phyloP scores from a whole-genome alignment of 2,329 filamentous ascomycete genomes.

The Nemania abortiva region DNA sequence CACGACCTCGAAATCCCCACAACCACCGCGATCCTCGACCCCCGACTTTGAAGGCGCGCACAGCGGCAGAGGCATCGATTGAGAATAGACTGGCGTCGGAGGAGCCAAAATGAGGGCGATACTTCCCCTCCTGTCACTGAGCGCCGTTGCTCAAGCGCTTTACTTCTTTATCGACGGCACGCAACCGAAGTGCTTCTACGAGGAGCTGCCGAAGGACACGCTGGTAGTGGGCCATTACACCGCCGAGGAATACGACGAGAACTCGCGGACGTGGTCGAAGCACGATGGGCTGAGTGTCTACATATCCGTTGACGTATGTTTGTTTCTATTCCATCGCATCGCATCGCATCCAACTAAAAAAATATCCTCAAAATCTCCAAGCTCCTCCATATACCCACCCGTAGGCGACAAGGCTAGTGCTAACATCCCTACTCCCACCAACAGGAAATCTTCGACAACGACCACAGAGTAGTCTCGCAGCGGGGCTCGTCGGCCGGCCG shows the following conservation, averaged over 20 bases:
- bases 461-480: conserved; percentile 95
- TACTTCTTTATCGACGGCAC: conserved; percentile 96
- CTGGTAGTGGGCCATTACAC: conserved; percentile 93
- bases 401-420: too few species aligned
- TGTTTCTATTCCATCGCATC: background rate
- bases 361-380: too few species aligned
- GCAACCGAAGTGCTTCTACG: conserved; percentile 94
- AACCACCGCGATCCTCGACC: conserved; percentile 13
- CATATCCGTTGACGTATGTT: conserved; percentile 85
- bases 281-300: conserved; percentile 84
- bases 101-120: conserved; percentile 65
- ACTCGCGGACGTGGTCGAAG: conserved; percentile 74
- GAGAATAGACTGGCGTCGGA: conserved; percentile 28
- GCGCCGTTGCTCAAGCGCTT: conserved; percentile 78
- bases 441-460: conserved; percentile 93
- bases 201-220: conserved; percentile 97
- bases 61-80: conserved; percentile 29
- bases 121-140: conserved; percentile 75
- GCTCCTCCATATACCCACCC: background rate
- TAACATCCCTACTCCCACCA: background rate
- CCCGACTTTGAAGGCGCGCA: conserved; percentile 18
- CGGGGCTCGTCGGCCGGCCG: conserved; percentile 80
- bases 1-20: background rate
- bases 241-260: conserved; percentile 84
- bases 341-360: background rate